Base-by-base conservation (phyloP, 768 basidiomycete species). In the Dacryopinax spathularia region DNA sequence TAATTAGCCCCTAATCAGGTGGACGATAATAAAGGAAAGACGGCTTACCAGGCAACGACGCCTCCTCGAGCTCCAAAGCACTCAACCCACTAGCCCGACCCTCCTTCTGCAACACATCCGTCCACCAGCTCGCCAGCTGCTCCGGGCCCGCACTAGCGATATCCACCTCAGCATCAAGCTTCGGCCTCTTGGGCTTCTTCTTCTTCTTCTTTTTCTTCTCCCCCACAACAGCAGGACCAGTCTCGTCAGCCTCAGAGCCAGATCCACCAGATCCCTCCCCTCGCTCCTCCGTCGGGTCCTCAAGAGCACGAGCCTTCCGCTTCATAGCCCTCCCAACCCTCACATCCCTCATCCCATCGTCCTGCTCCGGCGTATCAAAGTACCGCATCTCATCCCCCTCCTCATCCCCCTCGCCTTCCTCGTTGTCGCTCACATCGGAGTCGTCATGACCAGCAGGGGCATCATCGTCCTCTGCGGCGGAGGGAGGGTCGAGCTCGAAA, bases 31-130 rank as follows among this genome's bases (percentile, higher is more conserved):
- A 2, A 9, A 61, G 15, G 1, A 27, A 10, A 22, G 9, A 73
- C 84, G 67, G n/a, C n/a, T n/a, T 71, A 91, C 93, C 84, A 70
- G 87, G 87, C 73, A 96, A 86, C 60, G 77, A 78, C 44, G 86
- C 76, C 68, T 95, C 92, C 13, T 82, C 81, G 35, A 94, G 79
- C 75, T 98, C 94, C 64, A 98, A 78, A 13, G 76, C 75, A 7
- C 87, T 56, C 25, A 56, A 29, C 29, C 48, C 48, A 22, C 29
- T 56, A 6, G 48, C 25, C 48, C 3, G 5, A 10, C 48, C 13
- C 48, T 56, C 48, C 29, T 29, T 56, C 22, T 15, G 9, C 13
- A 86, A 87, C 2, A 83, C 80, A 69, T 84, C 88, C 59, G 79
- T 78, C 71, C 91, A 90, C 75, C 85, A 78, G 27, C 80, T 71